A percentile compares a stretch with the other conserved stretches of the same genome.
phyloP scores from a whole-genome alignment of 2,329 filamentous ascomycete species.

The Bipolaris sorokiniana region DNA sequence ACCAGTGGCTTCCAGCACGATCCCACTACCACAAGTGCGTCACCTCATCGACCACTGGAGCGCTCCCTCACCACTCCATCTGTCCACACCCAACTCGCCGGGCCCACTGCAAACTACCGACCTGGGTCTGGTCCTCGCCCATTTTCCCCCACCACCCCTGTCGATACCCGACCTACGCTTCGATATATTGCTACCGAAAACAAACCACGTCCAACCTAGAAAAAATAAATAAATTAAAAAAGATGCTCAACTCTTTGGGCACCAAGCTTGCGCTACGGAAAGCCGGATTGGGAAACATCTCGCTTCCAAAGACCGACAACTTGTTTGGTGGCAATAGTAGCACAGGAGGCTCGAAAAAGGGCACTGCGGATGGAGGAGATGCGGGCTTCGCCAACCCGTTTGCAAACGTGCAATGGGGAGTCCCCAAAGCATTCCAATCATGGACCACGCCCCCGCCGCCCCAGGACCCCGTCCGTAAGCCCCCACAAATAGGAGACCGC shows the following conservation, averaged over 20 bases:
- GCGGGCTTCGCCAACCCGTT: constrained; percentile 42
- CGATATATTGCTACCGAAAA: neutral
- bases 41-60: neutral
- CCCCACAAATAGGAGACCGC: constrained; percentile 35
- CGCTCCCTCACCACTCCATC: neutral
- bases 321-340: constrained; percentile 34
- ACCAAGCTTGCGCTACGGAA: constrained; percentile 66
- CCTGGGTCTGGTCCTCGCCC: neutral
- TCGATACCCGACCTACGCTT: constrained; percentile 1
- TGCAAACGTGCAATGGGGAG: constrained; percentile 45
- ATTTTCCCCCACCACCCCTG: neutral
- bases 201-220: neutral
- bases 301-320: constrained; percentile 46
- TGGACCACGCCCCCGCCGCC: constrained; percentile 43
- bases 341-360: constrained; percentile 31
- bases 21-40: constrained; percentile 4
- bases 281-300: constrained; percentile 60
- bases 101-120: neutral
- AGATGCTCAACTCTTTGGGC: constrained; percentile 63
- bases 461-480: constrained; percentile 33
- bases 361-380: constrained; percentile 21
- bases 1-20: neutral
- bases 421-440: constrained; percentile 41
- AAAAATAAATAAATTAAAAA: neutral
- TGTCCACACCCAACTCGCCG: neutral